Conservation (phyloP, 2,329 filamentous ascomycete species). For the Cordyceps tenuipes region DNA sequence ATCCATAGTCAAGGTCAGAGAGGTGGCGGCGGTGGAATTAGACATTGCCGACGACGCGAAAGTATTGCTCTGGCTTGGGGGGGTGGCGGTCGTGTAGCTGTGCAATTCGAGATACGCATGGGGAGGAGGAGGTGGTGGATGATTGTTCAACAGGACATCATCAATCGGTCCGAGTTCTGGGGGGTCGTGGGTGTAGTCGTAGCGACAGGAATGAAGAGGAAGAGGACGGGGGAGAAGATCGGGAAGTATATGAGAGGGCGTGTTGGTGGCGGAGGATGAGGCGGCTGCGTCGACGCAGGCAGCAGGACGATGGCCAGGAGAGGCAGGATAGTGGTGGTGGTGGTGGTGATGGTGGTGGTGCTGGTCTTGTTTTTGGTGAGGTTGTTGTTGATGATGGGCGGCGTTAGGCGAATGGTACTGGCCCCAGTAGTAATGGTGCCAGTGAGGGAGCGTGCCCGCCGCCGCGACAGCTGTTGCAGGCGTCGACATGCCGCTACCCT, state of each 20-base stretch:
- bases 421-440: constrained; percentile 59
- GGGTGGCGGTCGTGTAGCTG: background rate
- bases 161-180: constrained; percentile 23
- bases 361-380: background rate
- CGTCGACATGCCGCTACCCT: constrained; percentile 57
- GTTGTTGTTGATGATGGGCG: constrained; percentile 25
- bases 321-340: constrained; percentile 18
- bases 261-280: constrained; percentile 23
- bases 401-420: constrained; percentile 50
- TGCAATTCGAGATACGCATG: constrained; percentile 16
- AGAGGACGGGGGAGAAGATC: constrained; percentile 13
- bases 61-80: background rate
- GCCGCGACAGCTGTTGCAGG: constrained; percentile 64
- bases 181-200: constrained; percentile 13
- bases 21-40: constrained; percentile 15
- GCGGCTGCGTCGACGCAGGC: constrained; percentile 18
- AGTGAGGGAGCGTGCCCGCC: constrained; percentile 62
- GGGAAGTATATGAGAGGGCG: constrained; percentile 12
- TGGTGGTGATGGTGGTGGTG: no score
- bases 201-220: constrained; percentile 21
- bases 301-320: constrained; percentile 5
- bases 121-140: constrained; percentile 24
- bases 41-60: constrained; percentile 14
- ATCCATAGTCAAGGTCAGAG: constrained; percentile 18
- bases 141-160: constrained; percentile 26